Conservation (phyloP, 805 yeast species). For the Candida endomychidarum region DNA sequence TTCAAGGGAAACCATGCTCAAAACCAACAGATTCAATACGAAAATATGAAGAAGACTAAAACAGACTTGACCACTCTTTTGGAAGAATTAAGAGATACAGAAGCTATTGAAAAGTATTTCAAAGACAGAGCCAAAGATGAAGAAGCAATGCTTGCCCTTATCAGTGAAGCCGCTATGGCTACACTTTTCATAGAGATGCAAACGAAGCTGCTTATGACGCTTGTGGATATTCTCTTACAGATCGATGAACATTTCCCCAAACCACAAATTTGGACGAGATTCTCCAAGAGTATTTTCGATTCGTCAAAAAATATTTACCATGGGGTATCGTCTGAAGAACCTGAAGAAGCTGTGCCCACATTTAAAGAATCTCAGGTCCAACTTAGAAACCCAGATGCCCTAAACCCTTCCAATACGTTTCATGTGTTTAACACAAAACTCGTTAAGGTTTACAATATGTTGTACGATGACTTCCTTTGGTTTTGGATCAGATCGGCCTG, state of each 20-base stretch:
- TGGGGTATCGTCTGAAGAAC: constrained; percentile 11
- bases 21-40: constrained; percentile 19
- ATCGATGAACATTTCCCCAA: constrained; percentile 13
- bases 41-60: constrained; percentile 15
- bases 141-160: constrained; percentile 24
- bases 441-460: constrained; percentile 17
- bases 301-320: constrained; percentile 8
- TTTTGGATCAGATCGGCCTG: constrained; percentile 30
- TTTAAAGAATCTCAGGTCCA: constrained; percentile 13
- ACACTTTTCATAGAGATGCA: constrained; percentile 11
- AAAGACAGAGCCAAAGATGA: constrained; percentile 19
- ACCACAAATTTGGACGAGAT: constrained; percentile 12
- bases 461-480: constrained; percentile 24
- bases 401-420: constrained; percentile 22
- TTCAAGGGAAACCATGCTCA: constrained; percentile 10
- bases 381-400: constrained; percentile 29
- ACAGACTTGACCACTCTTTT: constrained; percentile 12
- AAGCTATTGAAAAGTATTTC: constrained; percentile 12
- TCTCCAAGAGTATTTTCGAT: constrained; percentile 14
- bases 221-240: constrained; percentile 10
- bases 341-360: constrained; percentile 10
- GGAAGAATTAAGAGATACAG: constrained; percentile 11
- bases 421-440: constrained; percentile 23
- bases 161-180: constrained; percentile 25
- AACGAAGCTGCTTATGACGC: not conserved